phyloP scores from a whole-genome alignment of 768 basidiomycete genomes.

The Suillus ampliporus region DNA sequence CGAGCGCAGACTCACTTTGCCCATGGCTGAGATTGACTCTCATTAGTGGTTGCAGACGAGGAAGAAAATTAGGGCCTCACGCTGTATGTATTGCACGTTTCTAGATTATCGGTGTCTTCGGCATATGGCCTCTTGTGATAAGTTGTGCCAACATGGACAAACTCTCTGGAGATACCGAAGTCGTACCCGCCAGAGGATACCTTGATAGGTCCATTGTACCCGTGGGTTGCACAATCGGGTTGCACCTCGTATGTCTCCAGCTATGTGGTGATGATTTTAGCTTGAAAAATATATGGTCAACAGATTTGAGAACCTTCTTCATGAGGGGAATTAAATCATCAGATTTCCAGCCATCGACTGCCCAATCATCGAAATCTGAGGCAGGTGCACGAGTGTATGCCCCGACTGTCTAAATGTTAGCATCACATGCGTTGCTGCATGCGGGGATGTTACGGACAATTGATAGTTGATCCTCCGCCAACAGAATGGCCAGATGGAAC shows the following conservation, averaged over 20 bases:
- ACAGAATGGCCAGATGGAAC: slow-evolving; percentile 33
- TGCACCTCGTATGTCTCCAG: slow-evolving; percentile 28
- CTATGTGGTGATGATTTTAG: slow-evolving; percentile 10
- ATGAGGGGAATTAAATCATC: slow-evolving; percentile 32
- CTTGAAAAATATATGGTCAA: neutral
- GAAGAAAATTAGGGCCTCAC: slow-evolving; percentile 37
- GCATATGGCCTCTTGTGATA: slow-evolving; percentile 53
- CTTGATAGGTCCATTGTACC: slow-evolving; percentile 27
- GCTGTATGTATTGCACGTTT: slow-evolving; percentile 50
- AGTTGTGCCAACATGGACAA: slow-evolving; percentile 48
- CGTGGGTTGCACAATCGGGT: slow-evolving; percentile 22
- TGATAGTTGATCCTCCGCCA: slow-evolving; percentile 47
- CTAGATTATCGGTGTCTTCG: slow-evolving; percentile 54
- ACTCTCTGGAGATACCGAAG: slow-evolving; percentile 50
- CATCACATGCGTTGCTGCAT: neutral
- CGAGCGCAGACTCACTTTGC: slow-evolving; percentile 45
- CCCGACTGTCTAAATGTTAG: slow-evolving; percentile 31
- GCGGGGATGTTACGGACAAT: slow-evolving; percentile 46
- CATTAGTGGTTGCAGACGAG: neutral
- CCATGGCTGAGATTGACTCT: slow-evolving; percentile 48
- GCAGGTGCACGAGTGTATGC: slow-evolving; percentile 64
- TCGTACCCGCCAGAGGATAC: slow-evolving; percentile 34
- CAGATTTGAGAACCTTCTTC: slow-evolving; percentile 22
- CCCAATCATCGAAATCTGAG: slow-evolving; percentile 57
- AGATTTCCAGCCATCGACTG: slow-evolving; percentile 33